Evolutionary conservation across 169 alveolate species (phyloP).

Genomic region (Perkinsus olseni): DNA sequence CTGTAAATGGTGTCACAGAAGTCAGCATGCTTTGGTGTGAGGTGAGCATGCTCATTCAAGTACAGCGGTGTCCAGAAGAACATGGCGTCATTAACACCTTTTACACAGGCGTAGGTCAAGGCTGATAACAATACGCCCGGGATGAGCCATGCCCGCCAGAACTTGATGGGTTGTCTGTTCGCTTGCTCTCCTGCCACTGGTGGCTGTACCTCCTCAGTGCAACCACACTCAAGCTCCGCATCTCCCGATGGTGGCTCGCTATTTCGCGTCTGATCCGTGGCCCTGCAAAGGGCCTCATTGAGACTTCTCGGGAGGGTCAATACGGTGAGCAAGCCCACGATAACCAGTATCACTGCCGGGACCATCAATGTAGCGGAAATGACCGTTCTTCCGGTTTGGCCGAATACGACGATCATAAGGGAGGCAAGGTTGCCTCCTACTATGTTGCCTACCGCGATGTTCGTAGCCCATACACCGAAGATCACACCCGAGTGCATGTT

Average conservation of each 20-base stretch:
- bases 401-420: neutral
- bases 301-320: neutral
- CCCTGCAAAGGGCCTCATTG: neutral
- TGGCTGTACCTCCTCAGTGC: too few species aligned
- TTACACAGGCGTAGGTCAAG: too few species aligned
- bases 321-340: neutral
- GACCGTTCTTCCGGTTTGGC: neutral
- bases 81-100: neutral
- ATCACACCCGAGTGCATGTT: neutral
- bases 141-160: too few species aligned
- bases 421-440: neutral
- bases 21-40: neutral
- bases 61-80: neutral
- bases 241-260: too few species aligned
- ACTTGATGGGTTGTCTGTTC: too few species aligned
- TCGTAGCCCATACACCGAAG: neutral
- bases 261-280: too few species aligned
- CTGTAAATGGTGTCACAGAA: slow-evolving; percentile 4
- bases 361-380: neutral
- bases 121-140: too few species aligned
- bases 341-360: neutral
- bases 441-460: neutral
- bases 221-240: too few species aligned
- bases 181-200: too few species aligned
- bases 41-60: neutral